Evolutionary conservation across 2,329 filamentous ascomycete genomes (phyloP), one percentile per base, ranked within the genome.

Genomic region (Fusarium euwallaceae): DNA sequence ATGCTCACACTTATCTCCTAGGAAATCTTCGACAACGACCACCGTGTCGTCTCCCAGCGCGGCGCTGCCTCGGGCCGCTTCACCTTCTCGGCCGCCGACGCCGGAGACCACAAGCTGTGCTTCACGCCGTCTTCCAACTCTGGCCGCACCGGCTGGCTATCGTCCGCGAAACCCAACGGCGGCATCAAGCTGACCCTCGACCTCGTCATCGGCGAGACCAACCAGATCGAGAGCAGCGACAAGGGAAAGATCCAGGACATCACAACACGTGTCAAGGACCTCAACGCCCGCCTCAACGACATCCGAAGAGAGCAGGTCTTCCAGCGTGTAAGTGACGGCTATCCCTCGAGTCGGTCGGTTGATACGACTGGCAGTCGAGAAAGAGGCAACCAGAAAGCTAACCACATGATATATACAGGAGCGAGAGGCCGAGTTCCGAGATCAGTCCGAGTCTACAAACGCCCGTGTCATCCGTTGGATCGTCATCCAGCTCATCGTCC

Each of bases 11-110:
- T 61, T 12, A 69, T 60, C 67, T 64, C 4, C n/a, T n/a, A 93
- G 90, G 97, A 99, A 88, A 90, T 93, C 80, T 99, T 99, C 85
- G 95, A 98, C 89, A 96, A 97, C 84, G 93, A 98, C 87, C 97
- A 99, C 90, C 95, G 95, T 74, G 94, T 99, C 72, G 94, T 98
- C 73, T 94, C 92, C 75, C 95, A 98, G 85, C 92, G 93, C 71
- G 95, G 96, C 79, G 85, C 89, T 48, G 85, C 90, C 70, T 87
- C 89, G 51, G 95, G 97, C 78, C 93, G 94, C 81, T 98, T 98
- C 88, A 98, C 96, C 80, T 98, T 99, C 89, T 95, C 92, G 76
- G 94, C 97, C 62, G 94, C 95, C 81, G 97, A 98, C 83, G 90
- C 94, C n/a, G 97, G 97, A 83, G 94, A 98, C 84, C 97, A 99